Evolutionary conservation across 768 basidiomycete species (phyloP).

Genomic region (Boletus fagicola): DNA sequence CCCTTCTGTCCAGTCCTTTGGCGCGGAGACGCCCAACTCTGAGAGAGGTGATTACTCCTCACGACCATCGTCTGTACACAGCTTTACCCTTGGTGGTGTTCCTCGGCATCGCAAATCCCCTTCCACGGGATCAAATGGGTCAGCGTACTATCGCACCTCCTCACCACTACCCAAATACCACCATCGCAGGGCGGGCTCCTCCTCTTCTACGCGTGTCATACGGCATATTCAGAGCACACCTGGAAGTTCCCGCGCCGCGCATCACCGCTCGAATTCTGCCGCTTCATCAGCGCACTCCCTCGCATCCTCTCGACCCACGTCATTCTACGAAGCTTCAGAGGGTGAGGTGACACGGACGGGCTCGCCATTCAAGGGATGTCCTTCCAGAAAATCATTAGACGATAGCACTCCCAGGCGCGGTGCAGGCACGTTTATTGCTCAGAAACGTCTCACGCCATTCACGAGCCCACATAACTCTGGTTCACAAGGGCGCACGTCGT

Average conservation of each 20-base stretch:
- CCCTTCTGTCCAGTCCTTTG: conserved; percentile 67
- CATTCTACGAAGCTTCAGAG: conserved; percentile 75
- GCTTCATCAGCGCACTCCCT: conserved; percentile 78
- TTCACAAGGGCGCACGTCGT: conserved; percentile 65
- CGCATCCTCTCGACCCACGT: conserved; percentile 72
- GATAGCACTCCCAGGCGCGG: conserved; percentile 41
- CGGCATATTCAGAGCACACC: conserved; percentile 52
- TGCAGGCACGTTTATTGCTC: conserved; percentile 70
- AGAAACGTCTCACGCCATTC: conserved; percentile 78
- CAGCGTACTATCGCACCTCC: conserved; percentile 59
- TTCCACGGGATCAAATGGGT: conserved; percentile 74
- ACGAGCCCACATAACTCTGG: conserved; percentile 50
- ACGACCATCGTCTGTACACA: conserved; percentile 83
- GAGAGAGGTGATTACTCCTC: conserved; percentile 78
- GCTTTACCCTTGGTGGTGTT: conserved; percentile 53
- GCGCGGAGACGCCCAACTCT: conserved; percentile 83
- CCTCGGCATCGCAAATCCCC: conserved; percentile 71
- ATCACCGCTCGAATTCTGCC: conserved; percentile 71
- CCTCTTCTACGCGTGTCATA: conserved; percentile 79
- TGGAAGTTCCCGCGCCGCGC: conserved; percentile 42
- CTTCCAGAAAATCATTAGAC: conserved; percentile 49
- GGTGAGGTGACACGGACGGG: conserved; percentile 58
- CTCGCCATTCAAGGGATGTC: conserved; percentile 58
- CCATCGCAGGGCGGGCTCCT: conserved; percentile 77
- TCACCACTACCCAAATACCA: conserved; percentile 74